phyloP scores from a whole-genome alignment of 1,139 yeast species.

The Pichia sp. region DNA sequence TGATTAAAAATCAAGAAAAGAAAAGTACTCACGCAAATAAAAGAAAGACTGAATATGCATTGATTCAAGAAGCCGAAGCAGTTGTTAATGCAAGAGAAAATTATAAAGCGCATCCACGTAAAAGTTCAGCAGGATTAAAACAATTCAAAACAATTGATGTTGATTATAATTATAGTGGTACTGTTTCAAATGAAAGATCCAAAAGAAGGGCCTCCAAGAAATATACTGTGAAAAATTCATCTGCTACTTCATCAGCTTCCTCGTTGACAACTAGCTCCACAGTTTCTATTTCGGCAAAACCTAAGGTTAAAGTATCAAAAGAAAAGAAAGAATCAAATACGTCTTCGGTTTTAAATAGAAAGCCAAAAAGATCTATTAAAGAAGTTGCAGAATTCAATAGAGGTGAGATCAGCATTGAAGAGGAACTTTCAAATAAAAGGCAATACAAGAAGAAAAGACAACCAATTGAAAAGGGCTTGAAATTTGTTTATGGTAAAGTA shows the following conservation, averaged over 20 bases:
- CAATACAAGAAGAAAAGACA: conserved; percentile 6
- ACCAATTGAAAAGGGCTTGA: conserved; percentile 7
- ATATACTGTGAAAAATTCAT: background rate
- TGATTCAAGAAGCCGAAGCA: conserved; percentile 56
- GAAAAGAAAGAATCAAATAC: conserved; percentile 2
- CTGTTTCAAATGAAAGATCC: background rate
- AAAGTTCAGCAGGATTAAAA: conserved; percentile 5
- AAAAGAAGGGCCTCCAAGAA: conserved; percentile 2
- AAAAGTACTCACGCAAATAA: conserved; percentile 48
- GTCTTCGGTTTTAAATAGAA: background rate
- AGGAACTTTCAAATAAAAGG: conserved; percentile 5
- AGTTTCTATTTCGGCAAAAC: background rate
- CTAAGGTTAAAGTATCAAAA: conserved; percentile 3
- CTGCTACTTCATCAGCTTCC: background rate
- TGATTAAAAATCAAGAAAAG: conserved; percentile 45
- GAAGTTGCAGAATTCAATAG: background rate
- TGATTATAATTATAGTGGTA: conserved; percentile 6
- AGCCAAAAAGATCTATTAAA: background rate
- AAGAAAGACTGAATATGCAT: conserved; percentile 63
- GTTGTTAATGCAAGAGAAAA: conserved; percentile 47
- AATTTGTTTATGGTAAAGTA: conserved; percentile 11
- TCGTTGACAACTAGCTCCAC: background rate
- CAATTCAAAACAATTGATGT: conserved; percentile 15
- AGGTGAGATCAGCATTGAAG: background rate
- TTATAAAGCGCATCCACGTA: conserved; percentile 20